Percentiles rank a stretch among this genome's conserved stretches.
These are phyloP conservation scores for Pyrenopolyporus hunteri DNA, from an alignment of 495 filamentous ascomycete genomes.

Conservation along the genomic window DNA sequence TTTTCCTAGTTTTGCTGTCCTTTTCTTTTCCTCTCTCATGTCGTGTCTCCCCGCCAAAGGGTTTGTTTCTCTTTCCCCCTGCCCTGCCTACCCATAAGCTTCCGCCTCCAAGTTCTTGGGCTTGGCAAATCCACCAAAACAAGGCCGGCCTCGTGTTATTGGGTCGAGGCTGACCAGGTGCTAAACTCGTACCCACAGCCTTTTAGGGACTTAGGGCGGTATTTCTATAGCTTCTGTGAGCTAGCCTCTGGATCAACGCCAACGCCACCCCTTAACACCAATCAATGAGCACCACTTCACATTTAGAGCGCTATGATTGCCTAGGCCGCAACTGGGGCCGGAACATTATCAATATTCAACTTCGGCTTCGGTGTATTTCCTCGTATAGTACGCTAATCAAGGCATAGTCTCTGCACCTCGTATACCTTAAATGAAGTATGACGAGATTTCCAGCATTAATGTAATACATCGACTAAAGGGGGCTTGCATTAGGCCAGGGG, in stretches of 20 bases:
- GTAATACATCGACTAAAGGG: slow-evolving; percentile 14
- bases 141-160: slow-evolving; percentile 8
- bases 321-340: slow-evolving; percentile 9
- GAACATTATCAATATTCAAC: slow-evolving; percentile 11
- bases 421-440: slow-evolving; percentile 25
- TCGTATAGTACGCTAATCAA: slow-evolving; percentile 12
- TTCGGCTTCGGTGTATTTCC: slow-evolving; percentile 19
- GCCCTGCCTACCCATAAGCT: neutral
- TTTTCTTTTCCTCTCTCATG: no score
- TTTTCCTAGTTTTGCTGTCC: no score
- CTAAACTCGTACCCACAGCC: slow-evolving; percentile 15
- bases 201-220: neutral
- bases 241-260: slow-evolving; percentile 1
- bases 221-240: slow-evolving; percentile 2
- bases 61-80: neutral
- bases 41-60: neutral
- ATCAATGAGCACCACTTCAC: neutral
- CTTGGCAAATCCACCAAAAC: slow-evolving; percentile 1
- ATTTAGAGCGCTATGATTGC: slow-evolving; percentile 1
- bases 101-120: neutral
- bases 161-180: slow-evolving; percentile 15
- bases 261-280: slow-evolving; percentile 11
- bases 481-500: slow-evolving; percentile 27
- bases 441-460: slow-evolving; percentile 9
- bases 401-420: slow-evolving; percentile 6